Percentiles rank a stretch among this genome's conserved stretches.
Conservation (phyloP, 129 eudicot species). For the Helichrysum umbraculigerum region DNA sequence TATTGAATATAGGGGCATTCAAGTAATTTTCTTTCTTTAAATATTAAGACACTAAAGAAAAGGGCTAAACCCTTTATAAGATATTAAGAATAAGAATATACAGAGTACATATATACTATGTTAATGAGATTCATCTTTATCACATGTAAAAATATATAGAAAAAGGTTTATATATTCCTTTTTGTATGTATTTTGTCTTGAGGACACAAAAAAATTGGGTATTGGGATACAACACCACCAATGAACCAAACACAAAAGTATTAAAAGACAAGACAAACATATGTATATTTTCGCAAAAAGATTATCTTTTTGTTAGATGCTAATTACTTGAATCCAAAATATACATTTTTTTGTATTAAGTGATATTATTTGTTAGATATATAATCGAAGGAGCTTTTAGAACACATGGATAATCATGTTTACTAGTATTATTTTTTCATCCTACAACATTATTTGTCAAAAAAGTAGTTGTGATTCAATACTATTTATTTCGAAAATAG, state of each 20-base stretch:
- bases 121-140: background rate
- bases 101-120: too few species aligned
- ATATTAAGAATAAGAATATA: too few species aligned
- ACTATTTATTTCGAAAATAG: too few species aligned
- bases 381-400: background rate
- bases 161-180: background rate
- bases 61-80: too few species aligned
- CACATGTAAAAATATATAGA: background rate
- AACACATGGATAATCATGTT: background rate
- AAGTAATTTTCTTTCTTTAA: too few species aligned
- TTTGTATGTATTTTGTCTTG: conserved; percentile 28
- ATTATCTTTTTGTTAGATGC: background rate
- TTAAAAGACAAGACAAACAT: conserved; percentile 25
- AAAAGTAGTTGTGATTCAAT: too few species aligned
- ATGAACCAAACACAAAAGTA: conserved; percentile 35
- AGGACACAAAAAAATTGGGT: conserved; percentile 26
- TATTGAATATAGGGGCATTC: too few species aligned
- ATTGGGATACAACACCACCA: conserved; percentile 19
- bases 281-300: conserved; percentile 13
- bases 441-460: too few species aligned
- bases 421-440: too few species aligned
- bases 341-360: background rate
- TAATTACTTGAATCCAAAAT: background rate
- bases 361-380: too few species aligned
- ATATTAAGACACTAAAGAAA: too few species aligned